Evolutionary conservation across 2,329 filamentous ascomycete species (phyloP), one percentile per base, ranked within the genome.

Genomic region (Tolypocladium endophyticum): DNA sequence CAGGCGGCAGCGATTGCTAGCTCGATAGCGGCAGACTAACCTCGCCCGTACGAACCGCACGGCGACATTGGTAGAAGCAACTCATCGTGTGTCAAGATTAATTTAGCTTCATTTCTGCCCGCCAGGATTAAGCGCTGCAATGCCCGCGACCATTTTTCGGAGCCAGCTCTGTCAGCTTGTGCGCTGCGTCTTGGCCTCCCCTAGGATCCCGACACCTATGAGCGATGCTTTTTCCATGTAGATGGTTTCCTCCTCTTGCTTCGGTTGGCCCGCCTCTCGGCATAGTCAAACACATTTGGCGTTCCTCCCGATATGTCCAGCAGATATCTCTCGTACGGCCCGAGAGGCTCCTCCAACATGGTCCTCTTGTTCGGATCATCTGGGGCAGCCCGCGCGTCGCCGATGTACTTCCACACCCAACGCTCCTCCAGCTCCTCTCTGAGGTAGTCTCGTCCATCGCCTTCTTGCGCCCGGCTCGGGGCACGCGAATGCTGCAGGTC

Each of bases 401-500:
- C 81, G 20, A 70, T 66, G 55, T 81, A 85, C 65, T 81, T 77
- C 81, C 81, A 85, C 1, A 80, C 70, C 81, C 81, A 85, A 43
- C 78, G 72, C 1, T 68, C 68, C 35, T 71, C 65, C 9, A 68
- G 63, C 39, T 65, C 68, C 4, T 68, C 66, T 3, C 68, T 64
- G 7, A 65, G 65, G 20, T 64, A 60, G 4, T 64, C 65, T 16
- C 65, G 63, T 9, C 63, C 39, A 2, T 20, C 47, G 6, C 50
- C 50, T n/a, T 18, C 47, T 35, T 9, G 8, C 30, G 16, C 18
- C 30, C 50, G 30, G 30, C 30, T 53, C 47, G 47, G 28, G 18
- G 7, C 47, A 35, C 30, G 30, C 30, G 28, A n/a, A 20, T 20
- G 30, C 12, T 2, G 28, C 25, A 28, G 47, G 18, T 53, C 47